phyloP scores from a whole-genome alignment of 2,329 filamentous ascomycete species.

The Mycogone perniciosa region DNA sequence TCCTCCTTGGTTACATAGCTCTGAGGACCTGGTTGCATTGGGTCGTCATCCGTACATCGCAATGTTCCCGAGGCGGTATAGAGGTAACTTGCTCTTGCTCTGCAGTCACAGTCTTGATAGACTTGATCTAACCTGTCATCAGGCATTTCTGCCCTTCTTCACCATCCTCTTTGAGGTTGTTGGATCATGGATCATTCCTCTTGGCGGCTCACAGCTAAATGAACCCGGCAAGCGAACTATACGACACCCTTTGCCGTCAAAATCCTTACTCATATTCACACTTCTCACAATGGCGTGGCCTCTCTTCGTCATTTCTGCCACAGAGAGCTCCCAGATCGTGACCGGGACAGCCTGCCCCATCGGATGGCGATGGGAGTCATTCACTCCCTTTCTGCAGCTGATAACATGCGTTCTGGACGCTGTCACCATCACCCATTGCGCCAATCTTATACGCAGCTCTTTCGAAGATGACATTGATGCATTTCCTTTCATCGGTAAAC shows the following conservation, averaged over 20 bases:
- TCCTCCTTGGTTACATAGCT: conserved; percentile 8
- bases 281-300: conserved; percentile 26
- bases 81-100: conserved; percentile 21
- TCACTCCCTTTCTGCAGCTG: conserved; percentile 15
- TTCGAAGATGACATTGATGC: conserved; percentile 19
- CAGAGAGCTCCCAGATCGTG: conserved; percentile 2
- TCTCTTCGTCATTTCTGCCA: conserved; percentile 17
- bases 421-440: conserved; percentile 22
- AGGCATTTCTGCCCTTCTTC: conserved; percentile 27
- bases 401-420: conserved; percentile 26
- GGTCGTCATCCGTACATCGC: conserved; percentile 27
- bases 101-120: no score
- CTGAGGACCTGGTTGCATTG: conserved; percentile 23
- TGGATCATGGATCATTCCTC: neutral
- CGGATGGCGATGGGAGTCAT: conserved; percentile 9
- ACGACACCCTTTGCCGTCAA: conserved; percentile 22
- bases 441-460: conserved; percentile 18
- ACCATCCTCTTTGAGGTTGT: neutral
- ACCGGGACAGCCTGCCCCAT: conserved; percentile 16
- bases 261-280: conserved; percentile 7
- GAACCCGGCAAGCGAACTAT: neutral
- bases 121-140: neutral
- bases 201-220: neutral
- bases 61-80: conserved; percentile 26
- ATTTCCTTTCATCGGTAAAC: conserved; percentile 3